Evolutionary conservation across 2,329 filamentous ascomycete genomes (phyloP), one percentile per base, ranked within the genome.

Genomic region (Botrytis byssoidea): DNA sequence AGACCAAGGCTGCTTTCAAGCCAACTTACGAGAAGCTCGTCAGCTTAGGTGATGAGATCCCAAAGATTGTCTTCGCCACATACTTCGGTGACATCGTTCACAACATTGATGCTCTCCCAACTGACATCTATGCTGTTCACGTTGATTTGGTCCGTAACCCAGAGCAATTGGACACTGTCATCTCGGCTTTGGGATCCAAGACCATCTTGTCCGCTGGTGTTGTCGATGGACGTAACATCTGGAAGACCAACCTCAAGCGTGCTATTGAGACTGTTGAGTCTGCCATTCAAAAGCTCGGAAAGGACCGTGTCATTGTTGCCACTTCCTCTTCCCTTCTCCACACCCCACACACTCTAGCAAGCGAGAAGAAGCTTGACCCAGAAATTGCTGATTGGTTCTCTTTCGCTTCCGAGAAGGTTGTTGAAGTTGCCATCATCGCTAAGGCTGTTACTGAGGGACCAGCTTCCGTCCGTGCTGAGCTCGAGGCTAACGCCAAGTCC

Each of bases 41-140:
- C 79, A 86, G 86, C 81, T 88, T 94, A 74, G 93, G 93, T 82
- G 88, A 87, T 86, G 92, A 91, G 85, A 92, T 95, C 82, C 95
- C 96, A 82, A 92, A 95, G 84, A 85, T 98, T 74, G 90, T 96
- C 81, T 89, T 99, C 81, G 92, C 96, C 84, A 98, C 96, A 82
- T 99, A 98, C 91, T 99, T 99, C 83, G 96, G 96, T 87, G 96
- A 99, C 85, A 94, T 99, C 79, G 94, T 98, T 81, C 96, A 99
- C 92, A 99, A 99, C 91, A 90, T 98, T 79, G 94, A 98, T 82
- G 90, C 94, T 79, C 85, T 99, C 81, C 89, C 93, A 82, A 89
- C 91, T 83, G 89, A 89, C 81, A 85, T 97, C 82, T 90, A 97
- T 84, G 95, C 89, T 81, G 89, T 99, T 80, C 96, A 99, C 88